Evolutionary conservation across 1,139 yeast genomes (phyloP), one percentile per base, ranked within the genome.

Genomic region (Candida tropicalis): DNA sequence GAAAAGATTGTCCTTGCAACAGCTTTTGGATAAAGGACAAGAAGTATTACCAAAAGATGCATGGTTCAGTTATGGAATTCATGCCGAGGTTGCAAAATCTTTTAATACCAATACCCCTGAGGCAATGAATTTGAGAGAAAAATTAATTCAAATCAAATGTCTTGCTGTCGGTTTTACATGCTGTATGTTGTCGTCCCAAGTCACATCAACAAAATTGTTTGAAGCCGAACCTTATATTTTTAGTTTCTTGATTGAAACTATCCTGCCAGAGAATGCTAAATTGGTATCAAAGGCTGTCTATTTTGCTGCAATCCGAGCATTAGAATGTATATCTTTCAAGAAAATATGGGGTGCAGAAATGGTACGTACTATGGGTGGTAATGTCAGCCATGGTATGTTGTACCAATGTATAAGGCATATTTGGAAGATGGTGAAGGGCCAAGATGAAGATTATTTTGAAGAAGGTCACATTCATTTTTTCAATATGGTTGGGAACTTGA

Each of bases 281-380:
- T 47, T 59, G 2, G 72, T 79, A 3, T 75, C 88, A 4, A 58
- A 57, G 13, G 77, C 72, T 1, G 73, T 87, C 2, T 74, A 81
- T 42, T 66, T 76, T 38, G 76, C 83, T 41, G 88, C 93, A 0
- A 63, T 84, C 40, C 80, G 81, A 51, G 79, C 93, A 0, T 71
- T 91, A 47, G 88, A 87, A 49, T 80, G 84, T 48, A 80, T 89
- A 12, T 79, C 96, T 2, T 69, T 78, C 36, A 84, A 82, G 55
- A 80, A 82, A 40, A 76, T 77, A 3, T 85, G 91, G 79, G 84
- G 93, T 17, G 75, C 84, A 38, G 97, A 91, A 51, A 74, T 91
- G 27, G 74, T 90, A 44, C 74, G 89, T 47, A 82, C 89, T n/a
- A 65, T 90, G 53, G 89, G 95, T n/a, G 97, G 95, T 4, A 89